These are phyloP conservation scores for Mortierella claussenii DNA, from an alignment of 192 early-diverging fungal genomes.

Conservation along the genomic window DNA sequence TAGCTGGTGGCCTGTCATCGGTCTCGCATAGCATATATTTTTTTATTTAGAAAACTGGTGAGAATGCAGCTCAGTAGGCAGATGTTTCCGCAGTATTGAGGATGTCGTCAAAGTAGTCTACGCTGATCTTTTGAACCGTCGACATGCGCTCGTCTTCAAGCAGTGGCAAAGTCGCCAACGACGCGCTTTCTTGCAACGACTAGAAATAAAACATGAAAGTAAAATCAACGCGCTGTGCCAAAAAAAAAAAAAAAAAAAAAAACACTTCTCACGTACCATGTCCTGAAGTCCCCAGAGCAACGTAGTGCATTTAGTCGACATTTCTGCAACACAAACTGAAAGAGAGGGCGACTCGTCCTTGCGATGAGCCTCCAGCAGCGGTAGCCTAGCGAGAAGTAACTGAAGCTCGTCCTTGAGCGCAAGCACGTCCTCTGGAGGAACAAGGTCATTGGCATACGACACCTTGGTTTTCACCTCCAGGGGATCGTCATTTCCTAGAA, in stretches of 20 bases:
- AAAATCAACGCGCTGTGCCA: background rate
- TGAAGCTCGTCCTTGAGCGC: conserved; percentile 15
- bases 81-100: conserved; percentile 30
- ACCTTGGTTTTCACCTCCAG: conserved; percentile 16
- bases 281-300: conserved; percentile 33
- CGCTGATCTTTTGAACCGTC: conserved; percentile 44
- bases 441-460: conserved; percentile 34
- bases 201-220: background rate
- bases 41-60: background rate
- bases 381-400: conserved; percentile 17
- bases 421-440: conserved; percentile 24
- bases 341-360: background rate
- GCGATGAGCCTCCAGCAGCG: conserved; percentile 9
- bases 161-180: conserved; percentile 22
- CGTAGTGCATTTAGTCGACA: conserved; percentile 36
- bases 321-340: conserved; percentile 29
- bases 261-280: conserved; percentile 14
- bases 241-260: background rate
- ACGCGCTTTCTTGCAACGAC: conserved; percentile 27
- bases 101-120: conserved; percentile 47
- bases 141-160: conserved; percentile 32
- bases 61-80: conserved; percentile 2
- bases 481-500: conserved; percentile 16
- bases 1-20: conserved; percentile 43
- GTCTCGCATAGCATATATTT: conserved; percentile 10